A percentile compares a stretch with the other conserved stretches of the same genome.
Conservation (phyloP, 805 yeast genomes). For the Wickerhamomyces pijperi region DNA sequence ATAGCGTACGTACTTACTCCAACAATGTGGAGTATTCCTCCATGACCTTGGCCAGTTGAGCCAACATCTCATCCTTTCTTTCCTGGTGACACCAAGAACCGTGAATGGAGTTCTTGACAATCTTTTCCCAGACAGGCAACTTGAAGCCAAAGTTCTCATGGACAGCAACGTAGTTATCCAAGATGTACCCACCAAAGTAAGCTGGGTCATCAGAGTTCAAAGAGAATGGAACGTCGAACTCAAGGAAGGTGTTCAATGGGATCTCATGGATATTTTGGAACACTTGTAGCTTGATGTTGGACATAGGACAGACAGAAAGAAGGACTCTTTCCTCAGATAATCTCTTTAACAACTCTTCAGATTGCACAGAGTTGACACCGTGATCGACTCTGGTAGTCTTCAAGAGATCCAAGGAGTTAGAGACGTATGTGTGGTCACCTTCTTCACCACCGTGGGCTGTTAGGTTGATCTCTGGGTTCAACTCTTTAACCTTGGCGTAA, state of each 20-base stretch:
- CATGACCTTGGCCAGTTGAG: conserved; percentile 29
- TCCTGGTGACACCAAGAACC: conserved; percentile 69
- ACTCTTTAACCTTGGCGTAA: conserved; percentile 35
- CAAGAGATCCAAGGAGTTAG: conserved; percentile 44
- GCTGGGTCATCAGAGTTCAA: conserved; percentile 76
- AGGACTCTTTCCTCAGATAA: conserved; percentile 44
- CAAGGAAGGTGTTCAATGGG: conserved; percentile 53
- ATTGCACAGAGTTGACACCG: conserved; percentile 58
- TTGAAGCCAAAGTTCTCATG: conserved; percentile 57
- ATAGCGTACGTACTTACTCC: background rate
- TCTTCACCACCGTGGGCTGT: conserved; percentile 92
- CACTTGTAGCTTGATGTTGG: conserved; percentile 67
- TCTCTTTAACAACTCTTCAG: conserved; percentile 39
- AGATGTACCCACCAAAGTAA: conserved; percentile 75
- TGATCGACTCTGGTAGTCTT: conserved; percentile 69
- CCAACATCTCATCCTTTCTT: conserved; percentile 35
- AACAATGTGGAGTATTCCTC: conserved; percentile 22
- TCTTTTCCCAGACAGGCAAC: conserved; percentile 45
- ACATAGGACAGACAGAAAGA: conserved; percentile 68
- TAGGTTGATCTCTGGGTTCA: conserved; percentile 43
- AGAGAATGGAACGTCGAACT: conserved; percentile 56
- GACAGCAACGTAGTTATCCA: conserved; percentile 63
- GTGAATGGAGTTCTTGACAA: conserved; percentile 54
- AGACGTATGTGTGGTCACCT: conserved; percentile 64
- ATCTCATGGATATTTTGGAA: conserved; percentile 56